Conservation (phyloP, 2,329 filamentous ascomycete species). For the Chrysosporium queenslandicum region DNA sequence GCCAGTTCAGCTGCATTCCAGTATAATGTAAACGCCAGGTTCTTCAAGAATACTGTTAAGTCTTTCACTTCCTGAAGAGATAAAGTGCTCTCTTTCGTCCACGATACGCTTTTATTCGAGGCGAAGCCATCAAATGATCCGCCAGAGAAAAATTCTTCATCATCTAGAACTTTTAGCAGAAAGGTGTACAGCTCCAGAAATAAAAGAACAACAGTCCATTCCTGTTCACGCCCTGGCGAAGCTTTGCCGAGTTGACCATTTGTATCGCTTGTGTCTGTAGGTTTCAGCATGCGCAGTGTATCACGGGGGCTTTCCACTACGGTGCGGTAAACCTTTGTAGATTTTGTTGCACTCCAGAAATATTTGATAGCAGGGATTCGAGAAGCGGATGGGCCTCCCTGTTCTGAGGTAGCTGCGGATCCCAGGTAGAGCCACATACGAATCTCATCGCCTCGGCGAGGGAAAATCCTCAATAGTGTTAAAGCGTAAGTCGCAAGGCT, state of each 20-base stretch:
- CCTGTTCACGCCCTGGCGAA: slow-evolving; percentile 45
- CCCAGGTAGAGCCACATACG: slow-evolving; percentile 88
- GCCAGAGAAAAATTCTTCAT: slow-evolving; percentile 79
- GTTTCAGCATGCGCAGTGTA: slow-evolving; percentile 48
- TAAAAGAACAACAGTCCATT: slow-evolving; percentile 81
- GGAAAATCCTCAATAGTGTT: slow-evolving; percentile 76
- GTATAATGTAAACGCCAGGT: slow-evolving; percentile 78
- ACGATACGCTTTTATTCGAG: slow-evolving; percentile 43
- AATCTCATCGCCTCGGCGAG: slow-evolving; percentile 71
- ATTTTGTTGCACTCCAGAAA: slow-evolving; percentile 63
- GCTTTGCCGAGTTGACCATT: background rate
- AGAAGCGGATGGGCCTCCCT: slow-evolving; percentile 23
- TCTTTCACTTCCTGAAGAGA: slow-evolving; percentile 59
- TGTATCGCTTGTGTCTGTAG: slow-evolving; percentile 33
- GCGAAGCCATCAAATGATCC: slow-evolving; percentile 31
- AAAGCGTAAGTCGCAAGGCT: slow-evolving; percentile 77
- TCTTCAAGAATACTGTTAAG: slow-evolving; percentile 77
- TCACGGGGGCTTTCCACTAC: slow-evolving; percentile 49
- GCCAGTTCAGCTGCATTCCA: slow-evolving; percentile 64
- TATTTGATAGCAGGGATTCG: slow-evolving; percentile 63
- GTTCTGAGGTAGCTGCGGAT: slow-evolving; percentile 42
- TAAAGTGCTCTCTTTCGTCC: slow-evolving; percentile 56
- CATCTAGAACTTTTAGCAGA: slow-evolving; percentile 82
- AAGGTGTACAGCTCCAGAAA: slow-evolving; percentile 95
- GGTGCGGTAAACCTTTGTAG: slow-evolving; percentile 47